A percentile compares a stretch with the other conserved stretches of the same genome.
Conservation (phyloP, 176 grass and related monocot species). For the Cymbopogon citratus region DNA sequence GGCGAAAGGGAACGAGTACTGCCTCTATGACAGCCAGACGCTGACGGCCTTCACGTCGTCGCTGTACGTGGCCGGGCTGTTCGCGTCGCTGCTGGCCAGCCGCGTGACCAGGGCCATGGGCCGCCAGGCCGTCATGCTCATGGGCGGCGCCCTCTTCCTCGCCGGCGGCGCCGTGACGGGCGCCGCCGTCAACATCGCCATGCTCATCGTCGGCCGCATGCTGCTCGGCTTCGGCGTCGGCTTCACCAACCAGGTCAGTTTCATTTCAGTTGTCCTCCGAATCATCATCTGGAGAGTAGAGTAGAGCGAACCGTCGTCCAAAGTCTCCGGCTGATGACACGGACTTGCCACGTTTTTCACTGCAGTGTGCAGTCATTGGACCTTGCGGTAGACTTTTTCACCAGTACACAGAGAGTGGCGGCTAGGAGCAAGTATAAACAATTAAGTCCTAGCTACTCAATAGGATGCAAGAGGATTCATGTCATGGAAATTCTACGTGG, state of each 20-base stretch:
- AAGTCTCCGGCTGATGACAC: no score
- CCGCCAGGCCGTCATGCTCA: constrained; percentile 55
- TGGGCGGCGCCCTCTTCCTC: constrained; percentile 67
- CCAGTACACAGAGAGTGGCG: no score
- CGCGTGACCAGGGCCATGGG: constrained; percentile 60
- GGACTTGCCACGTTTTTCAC: no score
- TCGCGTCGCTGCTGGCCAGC: constrained; percentile 50
- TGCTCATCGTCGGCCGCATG: constrained; percentile 78
- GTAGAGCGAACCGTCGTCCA: no score
- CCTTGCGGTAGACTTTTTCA: no score
- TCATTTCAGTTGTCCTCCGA: not conserved
- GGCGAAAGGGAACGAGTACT: constrained; percentile 50
- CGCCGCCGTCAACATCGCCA: constrained; percentile 57
- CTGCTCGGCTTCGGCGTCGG: constrained; percentile 77
- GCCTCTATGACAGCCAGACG: constrained; percentile 66
- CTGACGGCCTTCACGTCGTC: constrained; percentile 85
- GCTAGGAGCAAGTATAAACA: no score
- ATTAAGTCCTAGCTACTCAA: no score
- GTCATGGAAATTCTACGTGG: no score
- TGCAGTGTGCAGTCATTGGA: no score
- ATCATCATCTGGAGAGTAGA: not conserved
- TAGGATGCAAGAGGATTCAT: no score
- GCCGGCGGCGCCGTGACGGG: constrained; percentile 59
- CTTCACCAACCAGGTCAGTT: constrained; percentile 78
- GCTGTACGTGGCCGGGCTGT: constrained; percentile 62